phyloP scores from a whole-genome alignment of 1,284 basidiomycete genomes.

The Inonotus obliquus region DNA sequence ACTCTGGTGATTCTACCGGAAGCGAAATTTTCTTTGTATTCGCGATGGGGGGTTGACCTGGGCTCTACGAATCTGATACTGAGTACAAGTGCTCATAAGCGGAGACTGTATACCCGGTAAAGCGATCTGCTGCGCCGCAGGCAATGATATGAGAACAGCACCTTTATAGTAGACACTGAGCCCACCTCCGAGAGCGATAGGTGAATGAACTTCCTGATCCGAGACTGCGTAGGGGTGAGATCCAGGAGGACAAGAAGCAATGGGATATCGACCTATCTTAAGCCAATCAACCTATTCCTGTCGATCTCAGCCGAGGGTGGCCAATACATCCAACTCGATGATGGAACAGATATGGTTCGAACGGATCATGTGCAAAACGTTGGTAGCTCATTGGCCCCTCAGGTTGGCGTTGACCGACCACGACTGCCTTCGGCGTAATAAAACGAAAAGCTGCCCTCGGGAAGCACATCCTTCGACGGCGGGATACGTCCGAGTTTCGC shows the following conservation, averaged over 20 bases:
- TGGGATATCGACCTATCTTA: neutral
- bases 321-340: neutral
- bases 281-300: slow-evolving; percentile 8
- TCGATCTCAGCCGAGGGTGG: neutral
- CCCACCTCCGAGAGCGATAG: no score
- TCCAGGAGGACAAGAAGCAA: neutral
- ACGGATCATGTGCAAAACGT: neutral
- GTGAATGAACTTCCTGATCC: neutral
- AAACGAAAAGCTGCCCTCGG: neutral
- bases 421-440: neutral
- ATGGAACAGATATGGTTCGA: neutral
- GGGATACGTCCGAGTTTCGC: slow-evolving; percentile 2
- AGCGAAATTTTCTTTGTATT: no score
- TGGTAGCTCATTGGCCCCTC: neutral
- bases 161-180: no score
- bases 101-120: no score
- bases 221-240: neutral
- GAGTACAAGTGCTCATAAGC: no score
- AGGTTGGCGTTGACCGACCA: neutral
- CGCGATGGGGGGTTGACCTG: no score
- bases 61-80: no score
- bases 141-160: no score
- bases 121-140: no score
- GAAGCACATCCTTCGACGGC: neutral
- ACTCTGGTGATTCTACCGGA: no score